Conservation (phyloP, 495 filamentous ascomycete species). For the Pseudoneurospora amorphoporcata region DNA sequence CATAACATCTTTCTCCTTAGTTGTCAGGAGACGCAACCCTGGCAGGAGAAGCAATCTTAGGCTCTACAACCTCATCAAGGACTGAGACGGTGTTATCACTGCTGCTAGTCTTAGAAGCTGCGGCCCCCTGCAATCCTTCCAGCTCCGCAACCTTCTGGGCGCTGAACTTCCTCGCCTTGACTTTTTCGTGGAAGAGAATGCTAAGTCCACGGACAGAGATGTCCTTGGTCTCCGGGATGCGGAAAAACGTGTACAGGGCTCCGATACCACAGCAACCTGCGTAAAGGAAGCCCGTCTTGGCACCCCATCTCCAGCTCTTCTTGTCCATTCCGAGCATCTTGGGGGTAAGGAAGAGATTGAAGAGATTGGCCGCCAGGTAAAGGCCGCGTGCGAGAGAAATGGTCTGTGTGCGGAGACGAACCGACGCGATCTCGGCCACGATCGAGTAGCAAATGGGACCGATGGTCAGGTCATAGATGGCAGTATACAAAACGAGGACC, state of each 20-base stretch:
- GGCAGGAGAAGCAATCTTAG: background rate
- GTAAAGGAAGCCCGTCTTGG: conserved; percentile 46
- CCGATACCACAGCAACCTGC: conserved; percentile 39
- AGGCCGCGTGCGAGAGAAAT: conserved; percentile 46
- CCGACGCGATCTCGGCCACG: conserved; percentile 47
- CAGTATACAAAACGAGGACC: conserved; percentile 41
- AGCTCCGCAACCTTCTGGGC: conserved; percentile 3
- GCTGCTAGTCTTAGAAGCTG: background rate
- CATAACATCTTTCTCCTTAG: background rate
- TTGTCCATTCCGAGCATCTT: conserved; percentile 33
- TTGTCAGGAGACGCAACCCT: background rate
- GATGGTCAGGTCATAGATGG: conserved; percentile 46
- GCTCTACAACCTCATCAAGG: background rate
- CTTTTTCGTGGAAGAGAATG: conserved; percentile 43
- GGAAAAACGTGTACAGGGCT: conserved; percentile 29
- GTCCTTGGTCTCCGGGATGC: conserved; percentile 34
- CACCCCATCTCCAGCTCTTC: conserved; percentile 43
- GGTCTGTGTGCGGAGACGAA: conserved; percentile 42
- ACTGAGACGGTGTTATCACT: background rate
- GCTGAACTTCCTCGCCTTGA: conserved; percentile 38
- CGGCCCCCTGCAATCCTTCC: background rate
- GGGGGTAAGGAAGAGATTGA: conserved; percentile 37
- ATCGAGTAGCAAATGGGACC: conserved; percentile 51
- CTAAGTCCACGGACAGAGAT: conserved; percentile 48
- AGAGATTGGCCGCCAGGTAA: conserved; percentile 41